phyloP scores from a whole-genome alignment of 129 eudicot species.

The Flaveria trinervia region DNA sequence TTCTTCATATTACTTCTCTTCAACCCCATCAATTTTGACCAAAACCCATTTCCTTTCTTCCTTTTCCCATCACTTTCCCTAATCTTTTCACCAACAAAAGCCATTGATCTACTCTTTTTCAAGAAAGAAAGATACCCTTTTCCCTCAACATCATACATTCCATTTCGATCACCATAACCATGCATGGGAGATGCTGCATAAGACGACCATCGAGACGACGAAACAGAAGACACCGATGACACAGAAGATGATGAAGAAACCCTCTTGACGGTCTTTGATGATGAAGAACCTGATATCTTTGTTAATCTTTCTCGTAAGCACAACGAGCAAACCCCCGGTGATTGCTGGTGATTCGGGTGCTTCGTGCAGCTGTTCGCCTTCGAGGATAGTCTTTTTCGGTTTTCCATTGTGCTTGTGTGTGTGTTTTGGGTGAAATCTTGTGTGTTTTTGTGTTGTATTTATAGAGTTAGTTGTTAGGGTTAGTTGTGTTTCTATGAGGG shows the following conservation, averaged over 20 bases:
- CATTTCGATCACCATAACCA: background rate
- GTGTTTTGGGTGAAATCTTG: conserved; percentile 9
- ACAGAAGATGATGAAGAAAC: conserved; percentile 38
- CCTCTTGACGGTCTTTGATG: conserved; percentile 2
- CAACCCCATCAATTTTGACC: conserved; percentile 47
- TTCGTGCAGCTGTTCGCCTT: conserved; percentile 50
- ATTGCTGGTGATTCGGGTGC: conserved; percentile 74
- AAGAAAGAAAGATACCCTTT: conserved; percentile 39
- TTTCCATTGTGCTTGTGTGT: conserved; percentile 33
- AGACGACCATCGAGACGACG: conserved; percentile 50
- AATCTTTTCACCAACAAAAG: conserved; percentile 29
- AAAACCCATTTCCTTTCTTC: conserved; percentile 44
- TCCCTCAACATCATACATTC: conserved; percentile 20
- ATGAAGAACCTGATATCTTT: conserved; percentile 28
- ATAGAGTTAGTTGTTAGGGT: conserved; percentile 18
- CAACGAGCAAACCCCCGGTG: conserved; percentile 78
- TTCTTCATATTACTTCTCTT: conserved; percentile 21
- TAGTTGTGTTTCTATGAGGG: conserved; percentile 41
- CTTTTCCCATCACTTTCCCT: conserved; percentile 27
- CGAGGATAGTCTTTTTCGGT: conserved; percentile 13
- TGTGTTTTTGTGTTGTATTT: background rate
- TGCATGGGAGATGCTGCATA: conserved; percentile 46
- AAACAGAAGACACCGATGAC: conserved; percentile 42
- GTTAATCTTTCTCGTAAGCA: conserved; percentile 63
- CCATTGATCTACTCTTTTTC: conserved; percentile 64